A percentile compares a stretch with the other conserved stretches of the same genome.
Conservation (phyloP, 2,329 filamentous ascomycete species). For the Fusarium sp. region DNA sequence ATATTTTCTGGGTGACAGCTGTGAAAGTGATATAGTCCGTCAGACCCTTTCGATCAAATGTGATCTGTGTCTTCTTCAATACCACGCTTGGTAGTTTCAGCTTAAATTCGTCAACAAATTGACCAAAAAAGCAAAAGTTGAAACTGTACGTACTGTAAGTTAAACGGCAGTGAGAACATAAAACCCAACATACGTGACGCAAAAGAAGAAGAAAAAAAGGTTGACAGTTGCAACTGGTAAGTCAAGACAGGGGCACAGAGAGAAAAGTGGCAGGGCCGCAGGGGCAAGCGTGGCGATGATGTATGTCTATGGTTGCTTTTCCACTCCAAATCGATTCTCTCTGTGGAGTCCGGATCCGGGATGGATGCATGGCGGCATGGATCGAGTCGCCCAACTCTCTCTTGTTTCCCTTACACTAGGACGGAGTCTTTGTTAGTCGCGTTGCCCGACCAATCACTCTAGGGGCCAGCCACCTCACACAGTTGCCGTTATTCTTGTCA, state of each 20-base stretch:
- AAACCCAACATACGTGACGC: slow-evolving; percentile 31
- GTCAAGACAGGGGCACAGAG: slow-evolving; percentile 45
- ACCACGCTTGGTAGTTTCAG: slow-evolving; percentile 14
- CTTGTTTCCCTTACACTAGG: slow-evolving; percentile 41
- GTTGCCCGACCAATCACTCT: slow-evolving; percentile 45
- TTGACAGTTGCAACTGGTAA: slow-evolving; percentile 37
- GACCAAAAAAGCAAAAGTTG: slow-evolving; percentile 28
- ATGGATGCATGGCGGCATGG: slow-evolving; percentile 45
- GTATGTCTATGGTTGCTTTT: slow-evolving; percentile 51
- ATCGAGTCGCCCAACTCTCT: slow-evolving; percentile 45
- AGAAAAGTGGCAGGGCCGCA: slow-evolving; percentile 46
- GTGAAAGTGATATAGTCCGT: slow-evolving; percentile 15
- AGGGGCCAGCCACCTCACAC: slow-evolving; percentile 44
- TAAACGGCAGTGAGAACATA: slow-evolving; percentile 6
- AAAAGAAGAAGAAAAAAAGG: slow-evolving; percentile 27
- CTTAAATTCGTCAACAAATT: slow-evolving; percentile 10
- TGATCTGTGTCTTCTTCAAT: slow-evolving; percentile 16
- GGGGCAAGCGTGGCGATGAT: slow-evolving; percentile 51
- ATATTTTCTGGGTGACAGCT: slow-evolving; percentile 24
- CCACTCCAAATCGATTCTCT: slow-evolving; percentile 49
- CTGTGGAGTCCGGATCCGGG: slow-evolving; percentile 54
- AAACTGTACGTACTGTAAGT: slow-evolving; percentile 13
- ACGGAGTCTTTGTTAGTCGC: slow-evolving; percentile 46
- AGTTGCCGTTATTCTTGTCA: slow-evolving; percentile 38
- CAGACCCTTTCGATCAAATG: slow-evolving; percentile 11